phyloP scores from a whole-genome alignment of 768 basidiomycete species.

The Suillus fuscotomentosus region DNA sequence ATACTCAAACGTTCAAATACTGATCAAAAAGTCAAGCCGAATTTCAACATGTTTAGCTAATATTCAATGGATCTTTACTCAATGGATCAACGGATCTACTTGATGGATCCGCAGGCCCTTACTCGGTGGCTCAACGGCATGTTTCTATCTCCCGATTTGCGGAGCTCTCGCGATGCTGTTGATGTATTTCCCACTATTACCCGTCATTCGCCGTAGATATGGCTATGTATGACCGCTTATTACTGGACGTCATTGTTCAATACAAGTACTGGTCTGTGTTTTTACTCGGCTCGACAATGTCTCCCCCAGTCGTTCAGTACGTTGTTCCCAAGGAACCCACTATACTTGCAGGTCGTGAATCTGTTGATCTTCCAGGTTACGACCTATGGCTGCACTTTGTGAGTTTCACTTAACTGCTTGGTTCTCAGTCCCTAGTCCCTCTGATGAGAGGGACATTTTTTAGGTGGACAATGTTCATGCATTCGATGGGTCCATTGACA shows the following conservation, averaged over 20 bases:
- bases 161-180: too few relatives aligned
- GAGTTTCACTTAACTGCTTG: conserved; percentile 2
- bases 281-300: conserved; percentile 7
- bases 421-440: neutral
- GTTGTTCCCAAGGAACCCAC: conserved; percentile 21
- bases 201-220: too few relatives aligned
- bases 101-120: too few relatives aligned
- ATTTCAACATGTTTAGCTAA: too few relatives aligned
- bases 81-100: too few relatives aligned
- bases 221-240: too few relatives aligned
- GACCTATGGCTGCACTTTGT: conserved; percentile 21
- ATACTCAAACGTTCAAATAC: too few relatives aligned
- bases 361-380: conserved; percentile 21
- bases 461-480: conserved; percentile 21
- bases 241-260: neutral
- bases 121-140: too few relatives aligned
- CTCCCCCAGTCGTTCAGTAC: conserved; percentile 9
- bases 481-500: conserved; percentile 14
- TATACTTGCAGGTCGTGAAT: conserved; percentile 6
- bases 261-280: neutral
- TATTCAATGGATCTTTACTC: too few relatives aligned
- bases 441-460: conserved; percentile 7
- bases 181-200: too few relatives aligned
- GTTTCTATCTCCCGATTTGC: too few relatives aligned
- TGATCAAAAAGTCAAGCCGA: too few relatives aligned